Percentiles rank a stretch among this genome's conserved stretches.
These are phyloP conservation scores for Candida loeiensis DNA, from an alignment of 805 yeast genomes.

Conservation along the genomic window DNA sequence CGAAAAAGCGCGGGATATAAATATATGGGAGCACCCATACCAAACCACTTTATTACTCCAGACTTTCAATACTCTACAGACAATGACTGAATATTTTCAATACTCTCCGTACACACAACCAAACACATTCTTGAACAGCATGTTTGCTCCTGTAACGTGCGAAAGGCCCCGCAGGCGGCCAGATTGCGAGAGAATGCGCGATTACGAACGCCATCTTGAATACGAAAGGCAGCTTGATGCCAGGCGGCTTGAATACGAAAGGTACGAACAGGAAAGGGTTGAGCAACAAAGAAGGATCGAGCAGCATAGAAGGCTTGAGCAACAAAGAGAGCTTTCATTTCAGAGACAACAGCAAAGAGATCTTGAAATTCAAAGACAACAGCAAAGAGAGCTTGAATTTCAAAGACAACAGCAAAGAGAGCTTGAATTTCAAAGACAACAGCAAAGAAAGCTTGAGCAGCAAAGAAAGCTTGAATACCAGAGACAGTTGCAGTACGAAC, in stretches of 20 bases:
- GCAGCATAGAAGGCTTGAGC: no score
- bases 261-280: no score
- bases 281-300: no score
- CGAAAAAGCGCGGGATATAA: neutral
- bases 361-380: no score
- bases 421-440: neutral
- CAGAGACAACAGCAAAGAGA: no score
- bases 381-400: conserved; percentile 3
- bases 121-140: conserved; percentile 1
- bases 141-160: neutral
- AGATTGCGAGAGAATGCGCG: neutral
- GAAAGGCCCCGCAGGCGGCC: neutral
- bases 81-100: neutral
- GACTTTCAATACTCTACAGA: neutral
- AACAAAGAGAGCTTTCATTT: no score
- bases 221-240: no score
- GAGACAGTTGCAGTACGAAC: neutral
- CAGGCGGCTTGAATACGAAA: no score
- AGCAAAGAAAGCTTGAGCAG: conserved; percentile 1
- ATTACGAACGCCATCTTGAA: no score
- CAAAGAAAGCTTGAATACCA: neutral
- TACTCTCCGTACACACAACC: conserved; percentile 1
- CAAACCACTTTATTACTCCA: neutral
- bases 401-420: conserved; percentile 7
- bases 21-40: neutral